Base-by-base conservation (phyloP, 1,284 basidiomycete species). In the Ustilago nuda region DNA sequence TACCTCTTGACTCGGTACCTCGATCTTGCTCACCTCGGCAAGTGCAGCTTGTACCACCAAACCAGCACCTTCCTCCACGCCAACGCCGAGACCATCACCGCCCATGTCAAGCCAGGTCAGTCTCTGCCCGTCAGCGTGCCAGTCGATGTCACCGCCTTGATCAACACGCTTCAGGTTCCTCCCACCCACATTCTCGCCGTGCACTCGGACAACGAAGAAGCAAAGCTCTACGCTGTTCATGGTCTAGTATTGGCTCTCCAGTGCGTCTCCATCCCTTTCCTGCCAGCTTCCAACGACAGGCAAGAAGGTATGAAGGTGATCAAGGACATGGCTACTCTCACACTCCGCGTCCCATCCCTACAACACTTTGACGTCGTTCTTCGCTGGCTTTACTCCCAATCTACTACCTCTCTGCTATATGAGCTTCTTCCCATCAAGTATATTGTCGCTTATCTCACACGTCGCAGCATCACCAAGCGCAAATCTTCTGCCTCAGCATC, bases 201-300 rank as follows among this genome's bases (percentile, higher is more conserved):
- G 46, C 65, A 73, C 50, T 65, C 68, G 46, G 61, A 60, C 30
- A 53, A 27, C 17, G 56, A 66, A 36, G 66, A 54, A 4, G 66
- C 74, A 1, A 72, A 63, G 17, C 43, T 78, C 19, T 69, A 72
- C 13, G 63, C 63, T 12, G 66, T 70, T 15, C 76, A 78, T 30
- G 69, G 60, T 3, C 35, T 61, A n/a, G 66, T 73, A 3, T 32
- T 72, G 19, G 72, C 76, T 13, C 54, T 78, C 27, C 76, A 78
- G 57, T 78, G 76, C 53, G 67, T 76, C 15, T 76, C 76, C 27
- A 72, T 78, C 33, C 76, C 76, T 5, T 72, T 71, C 37, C 41
- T 78, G 4, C 58, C 75, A 2, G 45, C 57, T 0, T 57, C 48
- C 17, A 41, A 57, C 35, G 61, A 56, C 37, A 37, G 30, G n/a